Percentiles rank a stretch among this genome's conserved stretches.
Conservation (phyloP, 2,329 filamentous ascomycete genomes). For the Lachnellula occidentalis region DNA sequence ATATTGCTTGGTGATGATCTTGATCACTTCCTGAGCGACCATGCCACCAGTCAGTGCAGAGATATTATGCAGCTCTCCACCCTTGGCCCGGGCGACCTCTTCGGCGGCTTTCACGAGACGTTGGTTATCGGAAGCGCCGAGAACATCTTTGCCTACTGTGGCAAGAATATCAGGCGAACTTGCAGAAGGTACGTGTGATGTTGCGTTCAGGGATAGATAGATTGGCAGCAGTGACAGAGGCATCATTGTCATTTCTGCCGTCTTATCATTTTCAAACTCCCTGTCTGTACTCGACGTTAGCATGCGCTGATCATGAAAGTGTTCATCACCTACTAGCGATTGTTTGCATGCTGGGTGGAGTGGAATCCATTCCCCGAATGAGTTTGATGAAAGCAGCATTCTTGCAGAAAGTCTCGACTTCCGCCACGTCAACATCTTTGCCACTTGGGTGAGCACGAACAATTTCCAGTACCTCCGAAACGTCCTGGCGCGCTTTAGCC, state of each 20-base stretch:
- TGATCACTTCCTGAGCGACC: constrained; percentile 95
- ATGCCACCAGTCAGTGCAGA: constrained; percentile 83
- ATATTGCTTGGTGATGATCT: constrained; percentile 72
- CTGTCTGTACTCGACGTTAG: constrained; percentile 39
- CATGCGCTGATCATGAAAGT: constrained; percentile 2
- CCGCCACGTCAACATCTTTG: constrained; percentile 56
- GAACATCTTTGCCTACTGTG: constrained; percentile 39
- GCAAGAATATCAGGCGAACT: constrained; percentile 50
- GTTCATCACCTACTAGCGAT: constrained; percentile 23
- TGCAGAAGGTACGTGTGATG: constrained; percentile 39
- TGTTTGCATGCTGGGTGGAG: constrained; percentile 16
- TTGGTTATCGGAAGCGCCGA: constrained; percentile 43
- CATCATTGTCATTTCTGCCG: constrained; percentile 34
- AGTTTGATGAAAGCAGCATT: constrained; percentile 91
- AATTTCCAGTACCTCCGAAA: constrained; percentile 64
- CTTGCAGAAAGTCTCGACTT: constrained; percentile 91
- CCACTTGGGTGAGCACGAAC: constrained; percentile 50
- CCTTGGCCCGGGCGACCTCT: constrained; percentile 70
- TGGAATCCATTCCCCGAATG: constrained; percentile 46
- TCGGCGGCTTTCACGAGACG: constrained; percentile 50
- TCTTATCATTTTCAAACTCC: constrained; percentile 50
- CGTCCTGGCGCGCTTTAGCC: constrained; percentile 72
- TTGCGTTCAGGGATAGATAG: constrained; percentile 60
- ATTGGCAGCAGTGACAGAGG: constrained; percentile 58
- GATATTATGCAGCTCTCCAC: constrained; percentile 88